Evolutionary conservation across 192 early-diverging fungal species (phyloP).

Genomic region (Phycomyces blakesleeanus): DNA sequence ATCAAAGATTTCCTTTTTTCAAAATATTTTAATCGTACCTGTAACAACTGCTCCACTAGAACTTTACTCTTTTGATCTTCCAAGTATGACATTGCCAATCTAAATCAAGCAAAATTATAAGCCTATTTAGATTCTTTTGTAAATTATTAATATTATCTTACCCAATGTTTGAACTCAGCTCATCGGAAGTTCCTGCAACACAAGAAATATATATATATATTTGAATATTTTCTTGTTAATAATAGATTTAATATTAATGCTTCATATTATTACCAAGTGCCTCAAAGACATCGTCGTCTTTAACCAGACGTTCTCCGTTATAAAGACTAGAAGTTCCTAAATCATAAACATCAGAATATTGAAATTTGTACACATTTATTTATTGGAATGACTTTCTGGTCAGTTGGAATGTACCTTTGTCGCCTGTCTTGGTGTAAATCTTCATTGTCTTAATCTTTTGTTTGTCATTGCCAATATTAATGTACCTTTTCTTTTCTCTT

Average conservation of each 20-base stretch:
- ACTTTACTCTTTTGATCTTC: slow-evolving; percentile 14
- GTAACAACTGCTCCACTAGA: slow-evolving; percentile 21
- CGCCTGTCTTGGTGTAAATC: slow-evolving; percentile 93
- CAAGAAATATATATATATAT: not conserved
- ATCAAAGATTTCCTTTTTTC: too few species aligned
- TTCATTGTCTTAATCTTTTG: slow-evolving; percentile 30
- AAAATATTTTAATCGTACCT: too few species aligned
- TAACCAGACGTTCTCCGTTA: slow-evolving; percentile 85
- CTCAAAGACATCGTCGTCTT: slow-evolving; percentile 87
- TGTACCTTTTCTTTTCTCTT: too few species aligned
- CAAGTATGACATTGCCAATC: slow-evolving; percentile 32
- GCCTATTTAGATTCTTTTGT: not conserved
- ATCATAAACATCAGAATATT: not conserved
- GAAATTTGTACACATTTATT: too few species aligned
- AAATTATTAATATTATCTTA: slow-evolving; percentile 31
- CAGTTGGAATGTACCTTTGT: slow-evolving; percentile 59
- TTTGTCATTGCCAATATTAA: too few species aligned
- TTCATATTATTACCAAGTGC: slow-evolving; percentile 69
- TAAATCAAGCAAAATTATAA: slow-evolving; percentile 9
- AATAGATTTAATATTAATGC: not conserved
- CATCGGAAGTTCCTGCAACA: slow-evolving; percentile 71
- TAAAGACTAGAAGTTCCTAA: slow-evolving; percentile 80
- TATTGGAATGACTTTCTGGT: not conserved
- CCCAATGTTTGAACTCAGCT: slow-evolving; percentile 73
- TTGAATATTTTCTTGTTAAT: not conserved